Evolutionary conservation across 345 rosid species (phyloP), one percentile per base, ranked within the genome.

Genomic region (Euclidium syriacum): DNA sequence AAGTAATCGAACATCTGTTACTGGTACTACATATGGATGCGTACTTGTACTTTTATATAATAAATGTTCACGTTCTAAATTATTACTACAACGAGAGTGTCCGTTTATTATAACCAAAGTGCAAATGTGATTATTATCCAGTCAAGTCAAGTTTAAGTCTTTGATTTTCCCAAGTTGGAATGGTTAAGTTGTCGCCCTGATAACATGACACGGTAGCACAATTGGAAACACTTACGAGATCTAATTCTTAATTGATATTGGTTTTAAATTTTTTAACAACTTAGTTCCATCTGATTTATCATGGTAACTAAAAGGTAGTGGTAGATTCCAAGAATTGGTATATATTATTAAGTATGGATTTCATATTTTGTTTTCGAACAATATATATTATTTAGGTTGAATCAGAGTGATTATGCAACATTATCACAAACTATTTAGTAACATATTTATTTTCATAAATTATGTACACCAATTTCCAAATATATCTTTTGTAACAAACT

Each of bases 11-110:
- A 40, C 26, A 40, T 68, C 6, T 68, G 60, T 51, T 50, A 68
- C 46, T 52, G 58, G 73, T 68, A 52, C 51, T 50, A 59, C 72
- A 49, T 68, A 17, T 32, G 73, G 66, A 58, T 50, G 39, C 46
- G 60, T 41, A 59, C 52, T 47, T 39, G 17, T 40, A 25, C n/a
- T n/a, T n/a, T n/a, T 51, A 14, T 18, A 59, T 38, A 16, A 68
- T 58, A 58, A 23, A 40, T 33, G 42, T 38, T 59, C 60, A 58
- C 59, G 53, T 58, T 68, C 12, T 30, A 58, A n/a, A 24, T 18
- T 20, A 58, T 11, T 39, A 15, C 12, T 36, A 20, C 25, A 68
- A 2, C 22, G 11, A 64, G 9, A 22, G 9, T 26, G 26, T 18
- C 7, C 20, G 44, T 50, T 58, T 50, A 50, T 58, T 49, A 27